Evolutionary conservation across 805 yeast genomes (phyloP), one percentile per base, ranked within the genome.

Genomic region (Lipomyces mesembrius): DNA sequence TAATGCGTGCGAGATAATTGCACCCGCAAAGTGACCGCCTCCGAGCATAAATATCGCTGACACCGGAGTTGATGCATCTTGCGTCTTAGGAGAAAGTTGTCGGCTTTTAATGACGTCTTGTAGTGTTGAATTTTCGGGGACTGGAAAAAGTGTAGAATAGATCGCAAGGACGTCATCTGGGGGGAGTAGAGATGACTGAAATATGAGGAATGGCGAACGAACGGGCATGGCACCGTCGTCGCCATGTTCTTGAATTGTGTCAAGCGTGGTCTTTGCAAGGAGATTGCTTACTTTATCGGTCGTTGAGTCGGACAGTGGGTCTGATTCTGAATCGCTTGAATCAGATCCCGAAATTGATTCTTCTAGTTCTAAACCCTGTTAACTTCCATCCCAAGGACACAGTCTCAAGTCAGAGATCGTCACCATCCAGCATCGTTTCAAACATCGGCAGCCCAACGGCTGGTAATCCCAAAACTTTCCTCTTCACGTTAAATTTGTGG

Each of bases 11-110:
- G 92, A 86, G 8, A 95, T 83, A 55, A 95, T 89, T 0, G 97
- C 97, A 22, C 95, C 99, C 0, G 98, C 97, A 81, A 95, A 95
- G 79, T 95, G 98, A 54, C 99, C 99, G 56, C 98, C 98, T 17
- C 98, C 98, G 62, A 95, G 85, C 97, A 95, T 91, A 72, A 95
- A 85, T 12, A 95, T 77, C 0, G 96, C 96, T 4, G 97, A 90
- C 12, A 63, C 27, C 11, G 60, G 29, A 14, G 66, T 29, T 17
- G 17, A 7, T 17, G 54, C n/a, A n/a, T 14, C n/a, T 67, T 72
- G 51, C 20, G 49, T 17, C 71, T 76, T 5, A 83, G 37, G 72
- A 35, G 59, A 35, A 74, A 73, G n/a, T 37, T 64, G 69, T 64
- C 74, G 72, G 0, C 94, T 87, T 64, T 88, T 86, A 67, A 89